phyloP scores from a whole-genome alignment of 208 protist genomes.

The Leishmania turanica region DNA sequence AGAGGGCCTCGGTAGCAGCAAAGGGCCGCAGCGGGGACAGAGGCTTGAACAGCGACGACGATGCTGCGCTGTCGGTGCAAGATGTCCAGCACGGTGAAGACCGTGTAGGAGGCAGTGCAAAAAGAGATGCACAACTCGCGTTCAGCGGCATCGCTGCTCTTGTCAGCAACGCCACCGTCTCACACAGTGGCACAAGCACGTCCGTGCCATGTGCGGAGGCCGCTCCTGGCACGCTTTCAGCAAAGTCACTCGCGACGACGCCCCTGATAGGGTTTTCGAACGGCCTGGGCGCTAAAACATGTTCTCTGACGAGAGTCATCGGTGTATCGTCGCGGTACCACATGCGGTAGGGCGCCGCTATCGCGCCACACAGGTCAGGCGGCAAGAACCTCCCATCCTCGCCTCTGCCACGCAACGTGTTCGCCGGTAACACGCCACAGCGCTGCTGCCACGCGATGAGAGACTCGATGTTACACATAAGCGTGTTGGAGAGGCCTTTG shows the following conservation, averaged over 20 bases:
- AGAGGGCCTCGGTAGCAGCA: background rate
- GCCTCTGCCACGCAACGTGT: background rate
- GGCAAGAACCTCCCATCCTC: background rate
- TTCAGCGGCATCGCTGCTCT: background rate
- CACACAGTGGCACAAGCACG: background rate
- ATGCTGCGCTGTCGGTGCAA: background rate
- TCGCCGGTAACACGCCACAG: background rate
- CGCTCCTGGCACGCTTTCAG: background rate
- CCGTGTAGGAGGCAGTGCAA: background rate
- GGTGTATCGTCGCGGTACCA: slow-evolving; percentile 14
- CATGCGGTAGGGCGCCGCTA: background rate
- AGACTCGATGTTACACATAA: slow-evolving; percentile 7
- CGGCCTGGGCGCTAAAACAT: background rate
- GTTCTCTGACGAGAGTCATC: background rate
- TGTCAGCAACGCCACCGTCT: background rate
- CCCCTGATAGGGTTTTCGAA: background rate
- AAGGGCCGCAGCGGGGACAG: background rate
- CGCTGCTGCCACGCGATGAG: background rate
- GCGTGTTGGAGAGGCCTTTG: slow-evolving; percentile 1
- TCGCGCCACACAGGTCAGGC: background rate
- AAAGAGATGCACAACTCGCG: background rate
- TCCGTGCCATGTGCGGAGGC: background rate
- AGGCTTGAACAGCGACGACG: background rate
- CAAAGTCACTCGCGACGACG: no score
- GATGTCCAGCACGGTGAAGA: background rate